phyloP scores from a whole-genome alignment of 192 early-diverging fungal species.

The Haplosporangium gracile region DNA sequence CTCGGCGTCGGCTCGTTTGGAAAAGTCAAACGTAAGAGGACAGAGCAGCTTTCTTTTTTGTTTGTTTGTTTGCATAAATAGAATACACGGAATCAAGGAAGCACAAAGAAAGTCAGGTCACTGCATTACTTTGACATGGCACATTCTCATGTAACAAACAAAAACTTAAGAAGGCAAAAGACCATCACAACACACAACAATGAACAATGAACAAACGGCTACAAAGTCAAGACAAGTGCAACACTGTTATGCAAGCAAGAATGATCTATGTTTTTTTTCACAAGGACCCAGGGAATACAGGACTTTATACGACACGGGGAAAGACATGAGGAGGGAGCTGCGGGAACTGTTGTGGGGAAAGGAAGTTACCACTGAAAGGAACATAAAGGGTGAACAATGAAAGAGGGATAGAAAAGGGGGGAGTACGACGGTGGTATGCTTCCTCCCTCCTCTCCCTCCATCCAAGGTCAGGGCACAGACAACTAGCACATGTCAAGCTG shows the following conservation, averaged over 20 bases:
- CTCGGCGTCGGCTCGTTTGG: slow-evolving; percentile 98
- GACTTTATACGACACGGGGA: not conserved
- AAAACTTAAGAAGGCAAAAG: not conserved
- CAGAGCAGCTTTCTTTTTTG: not conserved
- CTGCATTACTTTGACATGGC: not conserved
- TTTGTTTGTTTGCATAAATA: not conserved
- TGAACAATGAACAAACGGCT: not conserved
- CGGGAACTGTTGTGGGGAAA: slow-evolving; percentile 10
- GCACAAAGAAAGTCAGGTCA: not conserved
- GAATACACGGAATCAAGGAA: not conserved
- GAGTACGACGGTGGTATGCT: not conserved
- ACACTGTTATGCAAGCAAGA: not conserved
- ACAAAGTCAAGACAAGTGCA: not conserved
- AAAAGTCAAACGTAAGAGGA: slow-evolving; percentile 93
- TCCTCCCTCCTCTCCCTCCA: not conserved
- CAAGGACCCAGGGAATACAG: not conserved
- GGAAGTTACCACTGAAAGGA: not conserved
- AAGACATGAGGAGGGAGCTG: not conserved
- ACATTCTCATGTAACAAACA: not conserved
- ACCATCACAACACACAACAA: not conserved
- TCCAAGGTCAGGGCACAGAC: slow-evolving; percentile 35
- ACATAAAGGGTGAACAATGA: not conserved
- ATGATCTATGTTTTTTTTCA: not conserved
- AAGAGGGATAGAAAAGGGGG: not conserved
- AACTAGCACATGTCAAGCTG: slow-evolving; percentile 47